Evolutionary conservation across 176 grass and related monocot genomes (phyloP).

Genomic region (Raddia guianensis): DNA sequence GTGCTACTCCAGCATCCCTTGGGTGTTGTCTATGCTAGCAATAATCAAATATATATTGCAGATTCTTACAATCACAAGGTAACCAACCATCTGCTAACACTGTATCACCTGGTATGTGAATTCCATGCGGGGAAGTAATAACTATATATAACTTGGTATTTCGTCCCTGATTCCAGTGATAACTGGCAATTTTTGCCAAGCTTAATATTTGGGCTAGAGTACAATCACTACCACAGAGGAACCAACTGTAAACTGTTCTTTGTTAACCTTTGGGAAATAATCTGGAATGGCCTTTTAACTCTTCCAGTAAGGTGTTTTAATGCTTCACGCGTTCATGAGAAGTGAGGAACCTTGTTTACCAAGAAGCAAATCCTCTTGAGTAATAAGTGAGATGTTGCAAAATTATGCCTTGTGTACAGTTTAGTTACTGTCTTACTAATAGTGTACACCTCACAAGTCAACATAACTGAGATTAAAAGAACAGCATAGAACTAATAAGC

Average conservation of each 20-base stretch:
- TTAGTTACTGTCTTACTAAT: neutral
- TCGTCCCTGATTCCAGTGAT: neutral
- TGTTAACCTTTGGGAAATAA: neutral
- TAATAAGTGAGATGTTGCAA: neutral
- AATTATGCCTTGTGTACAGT: neutral
- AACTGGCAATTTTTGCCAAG: neutral
- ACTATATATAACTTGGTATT: neutral
- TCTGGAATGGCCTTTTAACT: neutral
- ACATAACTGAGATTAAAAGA: neutral
- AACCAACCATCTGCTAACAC: conserved; percentile 43
- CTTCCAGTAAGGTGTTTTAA: neutral
- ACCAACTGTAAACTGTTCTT: neutral
- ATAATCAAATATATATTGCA: conserved; percentile 88
- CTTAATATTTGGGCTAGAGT: neutral
- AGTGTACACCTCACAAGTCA: neutral
- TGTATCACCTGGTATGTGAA: neutral
- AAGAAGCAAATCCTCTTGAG: neutral
- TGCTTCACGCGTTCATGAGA: neutral
- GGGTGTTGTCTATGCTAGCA: conserved; percentile 70
- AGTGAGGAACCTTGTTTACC: neutral
- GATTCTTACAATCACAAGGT: conserved; percentile 99
- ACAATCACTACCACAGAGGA: neutral
- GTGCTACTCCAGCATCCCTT: conserved; percentile 90
- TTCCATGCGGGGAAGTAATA: neutral
- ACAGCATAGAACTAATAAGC: neutral